Percentiles rank a stretch among this genome's conserved stretches.
Conservation (phyloP, 768 basidiomycete species). For the Strobilomyces confusus region DNA sequence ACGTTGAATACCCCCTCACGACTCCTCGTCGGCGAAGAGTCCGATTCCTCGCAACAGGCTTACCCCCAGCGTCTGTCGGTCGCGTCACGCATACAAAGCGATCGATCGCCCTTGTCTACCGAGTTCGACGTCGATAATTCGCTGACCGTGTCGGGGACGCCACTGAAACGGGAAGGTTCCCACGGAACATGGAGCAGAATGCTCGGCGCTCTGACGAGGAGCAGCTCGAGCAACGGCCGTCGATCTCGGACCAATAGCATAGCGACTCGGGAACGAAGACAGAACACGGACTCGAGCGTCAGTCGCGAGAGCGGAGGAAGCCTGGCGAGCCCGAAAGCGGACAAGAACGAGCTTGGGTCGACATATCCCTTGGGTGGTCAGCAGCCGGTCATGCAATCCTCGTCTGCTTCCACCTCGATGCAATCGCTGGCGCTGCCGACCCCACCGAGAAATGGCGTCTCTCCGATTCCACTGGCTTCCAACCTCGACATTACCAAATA, state of each 20-base stretch:
- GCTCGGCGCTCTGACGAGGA: conserved; percentile 59
- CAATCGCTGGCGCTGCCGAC: conserved; percentile 57
- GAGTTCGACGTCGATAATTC: conserved; percentile 51
- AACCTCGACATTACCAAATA: conserved; percentile 70
- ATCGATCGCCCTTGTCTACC: conserved; percentile 51
- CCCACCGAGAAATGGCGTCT: conserved; percentile 54
- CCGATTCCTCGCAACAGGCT: conserved; percentile 46
- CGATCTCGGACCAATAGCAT: conserved; percentile 80
- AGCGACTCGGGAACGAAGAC: conserved; percentile 58
- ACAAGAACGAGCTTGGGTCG: conserved; percentile 42
- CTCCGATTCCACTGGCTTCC: conserved; percentile 76
- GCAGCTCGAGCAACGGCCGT: conserved; percentile 62
- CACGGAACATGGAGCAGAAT: conserved; percentile 66
- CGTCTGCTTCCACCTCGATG: conserved; percentile 62
- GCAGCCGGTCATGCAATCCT: conserved; percentile 55
- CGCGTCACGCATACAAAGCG: conserved; percentile 55
- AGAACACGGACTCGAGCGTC: conserved; percentile 67
- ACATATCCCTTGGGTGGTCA: conserved; percentile 43
- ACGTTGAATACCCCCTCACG: conserved; percentile 40
- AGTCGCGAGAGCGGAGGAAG: conserved; percentile 77
- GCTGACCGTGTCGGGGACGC: conserved; percentile 38
- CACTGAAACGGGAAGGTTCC: conserved; percentile 56
- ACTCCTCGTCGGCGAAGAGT: conserved; percentile 41
- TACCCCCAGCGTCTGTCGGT: conserved; percentile 62
- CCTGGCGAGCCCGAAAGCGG: conserved; percentile 56